phyloP scores from a whole-genome alignment of 2,329 filamentous ascomycete species.

The Endocalyx cinctus region DNA sequence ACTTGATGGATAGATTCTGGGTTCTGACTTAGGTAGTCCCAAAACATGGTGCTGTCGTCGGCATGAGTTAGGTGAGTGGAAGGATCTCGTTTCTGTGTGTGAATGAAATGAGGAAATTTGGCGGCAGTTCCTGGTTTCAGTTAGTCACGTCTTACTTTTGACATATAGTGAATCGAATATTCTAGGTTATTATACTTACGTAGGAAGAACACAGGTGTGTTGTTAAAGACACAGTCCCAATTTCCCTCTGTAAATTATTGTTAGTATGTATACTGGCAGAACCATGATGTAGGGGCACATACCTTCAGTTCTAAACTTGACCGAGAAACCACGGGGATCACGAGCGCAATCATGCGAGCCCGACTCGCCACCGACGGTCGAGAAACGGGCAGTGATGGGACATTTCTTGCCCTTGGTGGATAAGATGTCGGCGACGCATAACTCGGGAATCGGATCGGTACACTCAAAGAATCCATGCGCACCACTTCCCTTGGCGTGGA shows the following conservation, averaged over 20 bases:
- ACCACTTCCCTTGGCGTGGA: slow-evolving; percentile 17
- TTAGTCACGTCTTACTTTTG: no score
- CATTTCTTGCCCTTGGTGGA: slow-evolving; percentile 64
- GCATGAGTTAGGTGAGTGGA: slow-evolving; percentile 55
- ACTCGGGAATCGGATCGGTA: slow-evolving; percentile 44
- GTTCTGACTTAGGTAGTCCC: slow-evolving; percentile 60
- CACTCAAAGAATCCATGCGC: slow-evolving; percentile 32
- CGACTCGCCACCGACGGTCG: slow-evolving; percentile 70
- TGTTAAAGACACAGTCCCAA: slow-evolving; percentile 68
- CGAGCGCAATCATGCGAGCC: slow-evolving; percentile 43
- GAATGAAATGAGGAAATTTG: slow-evolving; percentile 70
- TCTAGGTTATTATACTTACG: no score
- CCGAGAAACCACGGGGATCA: slow-evolving; percentile 67
- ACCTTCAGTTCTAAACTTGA: slow-evolving; percentile 70
- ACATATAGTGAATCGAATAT: no score
- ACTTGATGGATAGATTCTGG: slow-evolving; percentile 60
- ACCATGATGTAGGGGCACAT: no score
- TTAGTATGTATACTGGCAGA: no score
- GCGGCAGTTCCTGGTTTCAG: slow-evolving; percentile 66
- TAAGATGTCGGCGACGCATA: slow-evolving; percentile 44
- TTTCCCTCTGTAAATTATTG: no score
- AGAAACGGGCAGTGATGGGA: slow-evolving; percentile 64
- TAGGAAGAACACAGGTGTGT: slow-evolving; percentile 73
- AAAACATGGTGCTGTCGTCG: slow-evolving; percentile 58
- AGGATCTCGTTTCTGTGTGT: slow-evolving; percentile 71